A percentile compares a stretch with the other conserved stretches of the same genome.
These are phyloP conservation scores for Poteriospumella lacustris DNA, from an alignment of 108 stramenopile species.

Conservation along the genomic window DNA sequence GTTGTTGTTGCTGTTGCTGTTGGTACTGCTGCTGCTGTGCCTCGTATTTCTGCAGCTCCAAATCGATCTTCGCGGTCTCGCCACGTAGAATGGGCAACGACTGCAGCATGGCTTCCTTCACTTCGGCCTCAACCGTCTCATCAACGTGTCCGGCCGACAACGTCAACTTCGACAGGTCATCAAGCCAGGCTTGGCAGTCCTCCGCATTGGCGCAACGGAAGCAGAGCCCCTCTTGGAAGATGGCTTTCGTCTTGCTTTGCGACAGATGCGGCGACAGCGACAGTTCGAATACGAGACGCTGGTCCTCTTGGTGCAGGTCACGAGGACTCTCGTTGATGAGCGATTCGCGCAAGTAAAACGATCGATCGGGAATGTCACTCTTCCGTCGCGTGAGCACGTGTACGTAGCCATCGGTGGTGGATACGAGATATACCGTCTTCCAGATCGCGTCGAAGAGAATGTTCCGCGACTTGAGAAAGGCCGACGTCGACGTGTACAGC, in stretches of 20 bases:
- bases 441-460: neutral
- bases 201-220: too few relatives aligned
- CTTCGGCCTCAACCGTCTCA: neutral
- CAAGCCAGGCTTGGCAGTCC: neutral
- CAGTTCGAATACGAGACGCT: too few relatives aligned
- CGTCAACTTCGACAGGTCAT: neutral
- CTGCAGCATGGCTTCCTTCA: neutral
- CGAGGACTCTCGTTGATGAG: neutral
- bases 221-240: too few relatives aligned
- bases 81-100: neutral
- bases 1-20: neutral
- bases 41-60: neutral
- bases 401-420: neutral
- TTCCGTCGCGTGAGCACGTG: neutral
- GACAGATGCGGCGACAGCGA: too few relatives aligned
- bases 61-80: constrained; percentile 5
- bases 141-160: neutral
- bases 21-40: neutral
- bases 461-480: neutral
- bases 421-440: neutral
- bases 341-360: neutral
- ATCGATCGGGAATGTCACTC: neutral
- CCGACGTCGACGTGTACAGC: neutral
- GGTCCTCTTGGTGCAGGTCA: too few relatives aligned
- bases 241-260: too few relatives aligned